Evolutionary conservation across 148 eudicot genomes (phyloP).

Genomic region (Rhododendron ferrugineum): DNA sequence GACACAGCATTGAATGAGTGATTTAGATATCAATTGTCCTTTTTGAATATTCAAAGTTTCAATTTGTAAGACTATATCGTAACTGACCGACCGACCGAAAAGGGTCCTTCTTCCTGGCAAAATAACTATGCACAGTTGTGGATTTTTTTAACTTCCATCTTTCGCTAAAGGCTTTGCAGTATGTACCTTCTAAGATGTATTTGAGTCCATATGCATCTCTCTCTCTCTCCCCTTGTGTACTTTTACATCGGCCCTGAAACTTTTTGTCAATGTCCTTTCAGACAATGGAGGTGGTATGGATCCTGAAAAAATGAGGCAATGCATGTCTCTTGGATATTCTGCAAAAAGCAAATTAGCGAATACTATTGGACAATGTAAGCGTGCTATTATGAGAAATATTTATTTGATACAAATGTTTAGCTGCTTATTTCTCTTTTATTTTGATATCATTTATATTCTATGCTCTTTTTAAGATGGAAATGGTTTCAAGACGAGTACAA

Average conservation of each 20-base stretch:
- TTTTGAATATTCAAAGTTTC: not conserved
- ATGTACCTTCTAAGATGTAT: not conserved
- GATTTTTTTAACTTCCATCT: not conserved
- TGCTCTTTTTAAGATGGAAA: slow-evolving; percentile 60
- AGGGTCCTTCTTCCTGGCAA: not conserved
- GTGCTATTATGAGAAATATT: not conserved
- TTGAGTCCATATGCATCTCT: not conserved
- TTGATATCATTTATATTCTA: not conserved
- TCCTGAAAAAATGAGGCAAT: slow-evolving; percentile 81
- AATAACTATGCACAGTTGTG: not conserved
- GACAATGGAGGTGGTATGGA: slow-evolving; percentile 99
- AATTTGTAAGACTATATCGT: not conserved
- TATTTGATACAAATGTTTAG: not conserved
- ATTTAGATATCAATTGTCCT: not conserved
- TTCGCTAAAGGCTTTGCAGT: not conserved
- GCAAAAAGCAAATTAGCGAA: slow-evolving; percentile 75
- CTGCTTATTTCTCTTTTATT: not conserved
- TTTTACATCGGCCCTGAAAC: not conserved
- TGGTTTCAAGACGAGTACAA: slow-evolving; percentile 97
- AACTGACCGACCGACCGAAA: not conserved
- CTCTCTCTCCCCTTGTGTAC: not conserved
- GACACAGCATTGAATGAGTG: not conserved
- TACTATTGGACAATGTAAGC: slow-evolving; percentile 90
- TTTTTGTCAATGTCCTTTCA: slow-evolving; percentile 15
- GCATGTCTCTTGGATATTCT: slow-evolving; percentile 97